Percentiles rank a stretch among this genome's conserved stretches.
phyloP scores from a whole-genome alignment of 192 early-diverging fungal species.

The Podila horticola region DNA sequence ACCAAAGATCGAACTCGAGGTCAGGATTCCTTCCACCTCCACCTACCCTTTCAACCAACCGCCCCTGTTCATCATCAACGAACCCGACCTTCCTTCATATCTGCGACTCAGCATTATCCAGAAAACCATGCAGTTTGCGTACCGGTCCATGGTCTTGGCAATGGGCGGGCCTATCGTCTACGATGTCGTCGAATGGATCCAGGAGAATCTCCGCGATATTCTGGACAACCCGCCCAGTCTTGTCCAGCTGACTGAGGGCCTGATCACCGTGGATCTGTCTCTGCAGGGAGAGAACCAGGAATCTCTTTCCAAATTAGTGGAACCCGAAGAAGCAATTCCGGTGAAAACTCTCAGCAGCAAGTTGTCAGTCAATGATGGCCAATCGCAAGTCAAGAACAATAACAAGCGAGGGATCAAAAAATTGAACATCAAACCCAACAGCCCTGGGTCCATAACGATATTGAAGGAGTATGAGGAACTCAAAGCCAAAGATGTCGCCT shows the following conservation, averaged over 20 bases:
- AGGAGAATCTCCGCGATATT: slow-evolving; percentile 58
- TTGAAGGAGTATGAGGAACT: slow-evolving; percentile 37
- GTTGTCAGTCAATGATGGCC: background rate
- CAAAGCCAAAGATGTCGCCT: slow-evolving; percentile 18
- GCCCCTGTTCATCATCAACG: slow-evolving; percentile 71
- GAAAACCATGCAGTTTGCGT: slow-evolving; percentile 58
- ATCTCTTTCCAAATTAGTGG: slow-evolving; percentile 6
- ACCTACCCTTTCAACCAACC: slow-evolving; percentile 76
- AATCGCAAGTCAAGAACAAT: slow-evolving; percentile 3
- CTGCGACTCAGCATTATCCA: slow-evolving; percentile 68
- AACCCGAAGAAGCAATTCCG: slow-evolving; percentile 4
- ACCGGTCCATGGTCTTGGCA: slow-evolving; percentile 46
- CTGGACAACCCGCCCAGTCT: slow-evolving; percentile 62
- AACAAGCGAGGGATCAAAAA: slow-evolving; percentile 5
- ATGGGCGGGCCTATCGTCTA: slow-evolving; percentile 66
- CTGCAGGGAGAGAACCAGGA: slow-evolving; percentile 37
- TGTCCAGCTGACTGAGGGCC: slow-evolving; percentile 52
- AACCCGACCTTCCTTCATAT: slow-evolving; percentile 74
- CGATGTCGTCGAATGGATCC: slow-evolving; percentile 67
- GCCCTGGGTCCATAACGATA: slow-evolving; percentile 37
- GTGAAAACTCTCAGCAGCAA: slow-evolving; percentile 11
- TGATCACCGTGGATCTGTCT: slow-evolving; percentile 28
- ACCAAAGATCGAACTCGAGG: slow-evolving; percentile 62
- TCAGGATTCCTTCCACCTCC: slow-evolving; percentile 66
- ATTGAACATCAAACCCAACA: slow-evolving; percentile 44